Conservation (phyloP, 768 basidiomycete genomes). For the Russula earlei region DNA sequence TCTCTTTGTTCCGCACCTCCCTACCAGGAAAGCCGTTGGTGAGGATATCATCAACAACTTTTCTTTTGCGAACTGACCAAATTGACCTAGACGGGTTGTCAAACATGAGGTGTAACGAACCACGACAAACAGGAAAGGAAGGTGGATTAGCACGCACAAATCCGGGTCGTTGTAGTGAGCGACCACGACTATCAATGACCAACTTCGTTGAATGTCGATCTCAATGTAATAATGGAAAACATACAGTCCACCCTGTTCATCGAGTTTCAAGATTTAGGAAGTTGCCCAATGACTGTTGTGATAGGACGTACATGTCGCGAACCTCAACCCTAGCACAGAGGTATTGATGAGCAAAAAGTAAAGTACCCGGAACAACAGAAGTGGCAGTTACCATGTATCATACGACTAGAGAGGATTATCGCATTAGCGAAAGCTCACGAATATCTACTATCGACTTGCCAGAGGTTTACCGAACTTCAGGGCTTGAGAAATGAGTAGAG, state of each 20-base stretch:
- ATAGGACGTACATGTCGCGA: constrained; percentile 54
- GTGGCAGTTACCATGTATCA: constrained; percentile 41
- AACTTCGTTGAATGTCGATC: not conserved
- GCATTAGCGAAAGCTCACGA: not conserved
- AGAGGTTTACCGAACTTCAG: constrained; percentile 65
- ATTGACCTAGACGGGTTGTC: constrained; percentile 51
- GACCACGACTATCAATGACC: constrained; percentile 49
- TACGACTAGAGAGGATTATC: constrained; percentile 33
- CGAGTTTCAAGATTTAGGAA: not conserved
- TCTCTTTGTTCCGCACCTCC: constrained; percentile 83
- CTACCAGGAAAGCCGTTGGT: constrained; percentile 31
- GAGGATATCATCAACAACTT: constrained; percentile 16
- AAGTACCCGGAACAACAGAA: not conserved
- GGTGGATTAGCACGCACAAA: constrained; percentile 41
- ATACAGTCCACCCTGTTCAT: constrained; percentile 49
- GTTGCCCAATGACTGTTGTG: not conserved
- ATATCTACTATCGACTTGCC: constrained; percentile 32
- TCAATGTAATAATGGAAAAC: not conserved
- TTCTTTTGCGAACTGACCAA: constrained; percentile 45
- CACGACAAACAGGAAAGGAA: not conserved
- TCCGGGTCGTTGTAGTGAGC: constrained; percentile 65
- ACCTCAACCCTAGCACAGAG: constrained; percentile 24
- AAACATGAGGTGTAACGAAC: constrained; percentile 7
- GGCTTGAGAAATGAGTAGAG: not conserved
- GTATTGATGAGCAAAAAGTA: not conserved